These are phyloP conservation scores for Dipodascus geniculatus DNA, from an alignment of 805 yeast species.

Conservation along the genomic window DNA sequence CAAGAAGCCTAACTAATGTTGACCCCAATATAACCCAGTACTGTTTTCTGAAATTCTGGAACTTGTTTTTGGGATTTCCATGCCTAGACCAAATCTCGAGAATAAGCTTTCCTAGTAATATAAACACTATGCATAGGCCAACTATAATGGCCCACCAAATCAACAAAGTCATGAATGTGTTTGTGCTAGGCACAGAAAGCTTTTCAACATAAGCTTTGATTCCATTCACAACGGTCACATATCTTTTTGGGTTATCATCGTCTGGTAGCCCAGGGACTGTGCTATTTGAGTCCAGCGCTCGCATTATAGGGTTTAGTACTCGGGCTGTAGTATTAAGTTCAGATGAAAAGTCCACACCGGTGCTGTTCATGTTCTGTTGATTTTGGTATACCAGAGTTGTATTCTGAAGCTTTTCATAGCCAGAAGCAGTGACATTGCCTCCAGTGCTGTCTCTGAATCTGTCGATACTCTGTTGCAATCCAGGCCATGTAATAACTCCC, in stretches of 20 bases:
- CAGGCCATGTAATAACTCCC: conserved; percentile 22
- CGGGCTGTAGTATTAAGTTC: neutral
- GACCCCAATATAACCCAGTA: conserved; percentile 16
- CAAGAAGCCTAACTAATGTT: conserved; percentile 19
- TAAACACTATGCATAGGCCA: conserved; percentile 14
- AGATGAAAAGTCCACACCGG: neutral
- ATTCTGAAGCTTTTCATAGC: conserved; percentile 6
- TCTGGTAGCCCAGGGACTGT: neutral
- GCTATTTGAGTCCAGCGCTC: neutral
- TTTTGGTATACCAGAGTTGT: conserved; percentile 11
- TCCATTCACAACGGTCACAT: conserved; percentile 17
- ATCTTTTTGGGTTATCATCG: neutral
- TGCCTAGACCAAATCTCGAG: conserved; percentile 14
- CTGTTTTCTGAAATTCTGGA: conserved; percentile 16
- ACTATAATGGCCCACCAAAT: conserved; percentile 24
- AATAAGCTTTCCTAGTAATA: conserved; percentile 17
- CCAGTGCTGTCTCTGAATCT: conserved; percentile 19
- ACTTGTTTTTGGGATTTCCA: conserved; percentile 4
- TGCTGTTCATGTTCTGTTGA: conserved; percentile 6
- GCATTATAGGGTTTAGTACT: neutral
- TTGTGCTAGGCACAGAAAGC: conserved; percentile 21
- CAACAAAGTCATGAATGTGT: conserved; percentile 23
- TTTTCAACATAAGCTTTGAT: conserved; percentile 22
- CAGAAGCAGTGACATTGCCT: conserved; percentile 18
- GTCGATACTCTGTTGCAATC: conserved; percentile 22